Evolutionary conservation across 352 stramenopile species (phyloP).

Genomic region (Phytophthora pseudosyringae): DNA sequence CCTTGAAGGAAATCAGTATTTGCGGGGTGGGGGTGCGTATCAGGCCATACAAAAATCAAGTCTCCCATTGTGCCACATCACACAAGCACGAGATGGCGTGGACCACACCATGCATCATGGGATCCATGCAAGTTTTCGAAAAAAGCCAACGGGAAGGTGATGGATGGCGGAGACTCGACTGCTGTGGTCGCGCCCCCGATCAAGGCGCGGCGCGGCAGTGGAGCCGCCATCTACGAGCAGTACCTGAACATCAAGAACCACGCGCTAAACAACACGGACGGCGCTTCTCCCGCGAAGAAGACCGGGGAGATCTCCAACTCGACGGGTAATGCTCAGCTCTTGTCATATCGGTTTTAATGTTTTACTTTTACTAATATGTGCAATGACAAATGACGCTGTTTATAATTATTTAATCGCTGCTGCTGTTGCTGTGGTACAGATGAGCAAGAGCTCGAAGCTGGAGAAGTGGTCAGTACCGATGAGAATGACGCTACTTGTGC

Average conservation of each 20-base stretch:
- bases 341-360: constrained; percentile 1
- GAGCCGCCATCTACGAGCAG: constrained; percentile 45
- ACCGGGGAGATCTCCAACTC: constrained; percentile 60
- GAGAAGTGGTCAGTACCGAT: constrained; percentile 64
- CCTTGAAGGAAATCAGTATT: constrained; percentile 34
- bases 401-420: constrained; percentile 4
- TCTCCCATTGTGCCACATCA: neutral
- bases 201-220: constrained; percentile 32
- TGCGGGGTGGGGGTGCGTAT: constrained; percentile 21
- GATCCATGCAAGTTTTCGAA: constrained; percentile 18
- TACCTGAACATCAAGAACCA: constrained; percentile 64
- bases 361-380: constrained; percentile 1
- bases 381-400: neutral
- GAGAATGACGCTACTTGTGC: constrained; percentile 38
- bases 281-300: neutral
- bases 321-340: constrained; percentile 42
- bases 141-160: constrained; percentile 15
- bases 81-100: constrained; percentile 7
- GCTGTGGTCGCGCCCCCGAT: constrained; percentile 14
- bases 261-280: constrained; percentile 13
- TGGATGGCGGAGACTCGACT: constrained; percentile 35
- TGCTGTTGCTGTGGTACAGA: constrained; percentile 30
- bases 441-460: constrained; percentile 59
- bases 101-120: constrained; percentile 9
- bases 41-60: constrained; percentile 29